Evolutionary conservation across 495 filamentous ascomycete genomes (phyloP), one percentile per base, ranked within the genome.

Genomic region (Lineolata rhizophorae): DNA sequence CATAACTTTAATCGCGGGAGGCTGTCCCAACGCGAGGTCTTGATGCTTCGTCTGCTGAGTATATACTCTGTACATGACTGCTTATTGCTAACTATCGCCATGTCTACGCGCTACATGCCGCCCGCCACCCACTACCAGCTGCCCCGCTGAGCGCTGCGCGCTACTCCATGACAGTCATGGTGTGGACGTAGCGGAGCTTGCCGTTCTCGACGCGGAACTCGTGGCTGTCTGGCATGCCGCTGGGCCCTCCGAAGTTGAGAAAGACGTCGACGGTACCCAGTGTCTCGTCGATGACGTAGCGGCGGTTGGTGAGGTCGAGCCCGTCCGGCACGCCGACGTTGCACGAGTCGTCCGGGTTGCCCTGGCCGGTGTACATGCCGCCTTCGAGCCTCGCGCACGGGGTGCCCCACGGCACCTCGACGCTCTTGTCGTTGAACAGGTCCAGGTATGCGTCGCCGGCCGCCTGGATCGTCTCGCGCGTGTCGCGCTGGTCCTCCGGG

Each of bases 261-360:
- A 61, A 50, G 11, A 60, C 40, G 18, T 56, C 54, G 1, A 61
- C 57, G 4, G 54, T 56, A n/a, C n/a, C n/a, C n/a, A n/a, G n/a
- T n/a, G n/a, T n/a, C n/a, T n/a, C 57, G 38, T 64, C 60, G 32
- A 64, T 61, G n/a, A 64, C 56, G 35, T 62, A 62, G 20, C 54
- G 53, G 15, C 60, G 42, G 38, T 58, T 55, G 3, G 33, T 30
- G 20, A 62, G 38, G 19, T 37, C 20, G 8, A 59, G 53, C 3
- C 53, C 29, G 20, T 27, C 38, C 6, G 28, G 29, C 11, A 36
- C 30, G 9, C 44, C 31, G 26, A 50, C 47, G 15, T 38, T 18
- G 27, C 31, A 21, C 16, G 28, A 19, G 8, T 21, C 30, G 3
- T 21, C 30, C 2, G 29, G 20, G 12, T 13, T 17, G 6, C 16